Base-by-base conservation (phyloP, 225 moss, liverwort and hornwort genomes). In the Sphagnum tenellum region DNA sequence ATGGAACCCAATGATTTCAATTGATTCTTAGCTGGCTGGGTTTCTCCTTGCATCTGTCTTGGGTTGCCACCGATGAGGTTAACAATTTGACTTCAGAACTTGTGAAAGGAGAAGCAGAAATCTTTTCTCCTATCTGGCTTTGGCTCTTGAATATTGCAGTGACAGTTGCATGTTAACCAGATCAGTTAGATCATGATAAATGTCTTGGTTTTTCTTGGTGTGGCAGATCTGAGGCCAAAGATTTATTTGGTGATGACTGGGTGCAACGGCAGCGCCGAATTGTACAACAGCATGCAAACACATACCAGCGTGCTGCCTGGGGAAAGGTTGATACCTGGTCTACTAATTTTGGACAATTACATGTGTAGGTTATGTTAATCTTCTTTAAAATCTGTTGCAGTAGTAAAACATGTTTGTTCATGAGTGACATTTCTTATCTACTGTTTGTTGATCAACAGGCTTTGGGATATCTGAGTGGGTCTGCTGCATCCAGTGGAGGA, bases 201-300 rank as follows among this genome's bases (percentile, higher is more conserved):
- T 29, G 29, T 29, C 29, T 29, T 29, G 29, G 29, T 29, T 2
- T 1, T 53, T 55, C 3, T 70, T 46, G 61, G 14, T 61, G 13
- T 49, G 65, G 63, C 68, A 92, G 83, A 63, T 85, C 80, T 9
- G 82, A 92, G 56, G 86, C 84, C 13, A 95, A 89, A 77, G 84
- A 85, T 72, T 72, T 89, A 63, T 76, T 88, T 48, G 86, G 84
- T 55, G 89, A 92, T 60, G 92, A 92, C 67, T 95, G 89, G 92
- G 86, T 92, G 67, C 92, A 92, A 74, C 80, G 85, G 68, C 92
- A 95, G 48, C 79, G 92, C 50, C 81, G 88, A 49, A 89, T 85
- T 62, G 84, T 92, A 48, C 88, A 95, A 78, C 86, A 95, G 75
- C 79, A 92, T 78, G 86, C 82, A 61, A 81, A 86, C 4, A 72